phyloP scores from a whole-genome alignment of 306 rosid species.

The Corylus americana region DNA sequence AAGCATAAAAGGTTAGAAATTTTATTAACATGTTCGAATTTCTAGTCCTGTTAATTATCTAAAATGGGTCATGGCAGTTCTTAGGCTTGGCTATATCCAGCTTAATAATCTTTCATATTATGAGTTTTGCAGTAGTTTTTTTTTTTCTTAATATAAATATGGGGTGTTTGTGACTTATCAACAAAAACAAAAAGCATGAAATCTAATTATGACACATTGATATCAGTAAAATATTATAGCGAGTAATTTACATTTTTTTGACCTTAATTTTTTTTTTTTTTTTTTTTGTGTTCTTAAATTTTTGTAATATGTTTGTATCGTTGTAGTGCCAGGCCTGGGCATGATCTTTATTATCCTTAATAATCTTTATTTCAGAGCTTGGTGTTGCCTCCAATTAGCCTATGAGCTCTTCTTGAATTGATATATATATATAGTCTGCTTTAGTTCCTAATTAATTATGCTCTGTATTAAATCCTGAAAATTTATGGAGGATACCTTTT shows the following conservation, averaged over 20 bases:
- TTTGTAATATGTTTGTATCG: neutral
- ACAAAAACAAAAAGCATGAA: no score
- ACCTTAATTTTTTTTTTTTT: no score
- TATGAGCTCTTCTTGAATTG: neutral
- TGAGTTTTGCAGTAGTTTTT: neutral
- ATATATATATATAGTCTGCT: conserved; percentile 3
- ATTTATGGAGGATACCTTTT: conserved; percentile 19
- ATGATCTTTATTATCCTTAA: neutral
- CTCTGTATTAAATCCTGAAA: conserved; percentile 9
- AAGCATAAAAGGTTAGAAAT: no score
- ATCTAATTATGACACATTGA: neutral
- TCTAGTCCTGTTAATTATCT: neutral
- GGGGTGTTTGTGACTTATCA: no score
- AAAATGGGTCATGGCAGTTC: neutral
- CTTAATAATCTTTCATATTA: neutral
- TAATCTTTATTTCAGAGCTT: neutral
- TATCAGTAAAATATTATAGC: neutral
- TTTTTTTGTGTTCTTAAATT: neutral
- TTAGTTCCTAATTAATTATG: conserved; percentile 1
- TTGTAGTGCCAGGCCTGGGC: conserved; percentile 1
- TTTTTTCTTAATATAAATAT: no score
- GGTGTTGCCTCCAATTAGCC: neutral
- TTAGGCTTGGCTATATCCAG: conserved; percentile 1
- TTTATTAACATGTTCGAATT: neutral
- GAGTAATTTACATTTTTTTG: neutral